A percentile compares a stretch with the other conserved stretches of the same genome.
Conservation (phyloP, 164 flowering plant species). For the Buxus sempervirens region DNA sequence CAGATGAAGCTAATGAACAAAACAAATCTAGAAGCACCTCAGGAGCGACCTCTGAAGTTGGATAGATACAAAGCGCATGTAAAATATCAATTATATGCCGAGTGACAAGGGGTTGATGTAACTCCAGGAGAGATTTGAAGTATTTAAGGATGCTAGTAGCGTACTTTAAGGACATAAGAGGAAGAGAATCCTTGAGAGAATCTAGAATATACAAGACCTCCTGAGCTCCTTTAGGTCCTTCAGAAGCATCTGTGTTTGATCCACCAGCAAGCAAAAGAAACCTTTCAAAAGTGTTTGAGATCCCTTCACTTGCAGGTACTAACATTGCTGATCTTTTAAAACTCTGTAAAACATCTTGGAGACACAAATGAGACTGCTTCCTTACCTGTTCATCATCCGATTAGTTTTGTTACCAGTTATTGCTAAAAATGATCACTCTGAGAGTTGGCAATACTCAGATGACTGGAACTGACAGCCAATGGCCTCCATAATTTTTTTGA, state of each 20-base stretch:
- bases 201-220: conserved; percentile 68
- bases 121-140: conserved; percentile 62
- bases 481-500: too few species aligned
- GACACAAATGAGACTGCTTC: conserved; percentile 51
- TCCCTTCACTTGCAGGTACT: conserved; percentile 71
- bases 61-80: conserved; percentile 49
- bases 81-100: conserved; percentile 62
- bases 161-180: conserved; percentile 54
- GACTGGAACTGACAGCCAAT: too few species aligned
- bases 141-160: conserved; percentile 51
- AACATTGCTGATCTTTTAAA: conserved; percentile 46
- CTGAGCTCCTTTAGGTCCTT: conserved; percentile 69
- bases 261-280: conserved; percentile 74
- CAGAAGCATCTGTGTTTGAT: conserved; percentile 39
- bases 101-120: conserved; percentile 66
- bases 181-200: conserved; percentile 73
- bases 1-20: conserved; percentile 50
- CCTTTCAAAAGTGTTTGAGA: conserved; percentile 58
- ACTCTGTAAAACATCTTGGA: conserved; percentile 52
- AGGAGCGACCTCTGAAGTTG: conserved; percentile 49
- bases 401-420: not conserved
- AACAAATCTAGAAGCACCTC: conserved; percentile 66
- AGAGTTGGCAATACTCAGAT: too few species aligned
- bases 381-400: conserved; percentile 57
- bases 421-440: not conserved